Evolutionary conservation across 2,329 filamentous ascomycete species (phyloP).

Genomic region (Chalara sp.): DNA sequence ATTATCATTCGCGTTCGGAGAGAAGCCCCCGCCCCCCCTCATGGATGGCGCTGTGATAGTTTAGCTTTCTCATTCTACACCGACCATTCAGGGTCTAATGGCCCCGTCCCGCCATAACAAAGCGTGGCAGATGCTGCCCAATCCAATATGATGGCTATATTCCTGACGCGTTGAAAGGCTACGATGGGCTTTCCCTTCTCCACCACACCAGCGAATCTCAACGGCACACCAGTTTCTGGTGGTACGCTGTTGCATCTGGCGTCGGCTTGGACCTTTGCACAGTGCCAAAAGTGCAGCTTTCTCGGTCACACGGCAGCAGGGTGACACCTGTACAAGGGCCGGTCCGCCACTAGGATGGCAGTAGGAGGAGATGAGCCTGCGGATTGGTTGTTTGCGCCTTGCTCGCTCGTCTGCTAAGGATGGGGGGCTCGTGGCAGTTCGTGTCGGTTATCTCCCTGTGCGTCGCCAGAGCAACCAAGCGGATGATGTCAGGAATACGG

Average conservation of each 20-base stretch:
- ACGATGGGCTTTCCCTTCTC: neutral
- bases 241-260: no score
- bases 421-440: no score
- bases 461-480: no score
- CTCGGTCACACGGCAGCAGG: no score
- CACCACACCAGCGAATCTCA: constrained; percentile 1
- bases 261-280: no score
- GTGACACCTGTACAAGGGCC: neutral
- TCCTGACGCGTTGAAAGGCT: neutral
- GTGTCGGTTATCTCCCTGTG: no score
- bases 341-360: constrained; percentile 1
- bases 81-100: no score
- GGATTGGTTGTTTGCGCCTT: neutral
- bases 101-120: neutral
- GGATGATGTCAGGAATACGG: no score
- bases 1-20: neutral
- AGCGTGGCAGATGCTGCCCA: no score
- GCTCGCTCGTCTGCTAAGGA: no score
- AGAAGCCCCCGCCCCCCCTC: neutral
- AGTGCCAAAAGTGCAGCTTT: no score
- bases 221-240: neutral
- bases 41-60: neutral
- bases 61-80: neutral
- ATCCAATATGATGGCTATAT: neutral
- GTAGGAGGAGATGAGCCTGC: neutral